A percentile compares a stretch with the other conserved stretches of the same genome.
Conservation (phyloP, 192 early-diverging fungal genomes). For the Funneliformis geosporum region DNA sequence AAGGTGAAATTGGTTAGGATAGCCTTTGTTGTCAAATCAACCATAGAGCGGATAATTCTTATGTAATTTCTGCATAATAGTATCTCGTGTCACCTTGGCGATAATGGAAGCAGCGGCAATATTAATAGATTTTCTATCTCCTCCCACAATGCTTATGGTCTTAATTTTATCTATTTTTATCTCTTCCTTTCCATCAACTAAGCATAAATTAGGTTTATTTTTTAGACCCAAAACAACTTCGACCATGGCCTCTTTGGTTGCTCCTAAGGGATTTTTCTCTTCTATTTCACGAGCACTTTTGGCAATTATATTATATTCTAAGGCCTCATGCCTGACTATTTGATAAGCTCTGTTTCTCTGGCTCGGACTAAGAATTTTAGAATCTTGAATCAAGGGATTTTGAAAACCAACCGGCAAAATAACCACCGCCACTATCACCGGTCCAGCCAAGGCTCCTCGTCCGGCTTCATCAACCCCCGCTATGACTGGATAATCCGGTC, state of each 20-base stretch:
- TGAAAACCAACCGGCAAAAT: constrained; percentile 16
- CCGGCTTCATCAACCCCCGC: constrained; percentile 21
- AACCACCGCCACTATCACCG: constrained; percentile 13
- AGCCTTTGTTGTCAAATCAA: too few species aligned
- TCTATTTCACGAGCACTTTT: constrained; percentile 21
- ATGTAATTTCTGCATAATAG: too few species aligned
- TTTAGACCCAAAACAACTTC: constrained; percentile 16
- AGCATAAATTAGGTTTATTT: constrained; percentile 19
- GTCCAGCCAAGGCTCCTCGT: constrained; percentile 18
- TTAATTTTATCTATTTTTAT: constrained; percentile 15
- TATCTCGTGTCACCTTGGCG: too few species aligned
- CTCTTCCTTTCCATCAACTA: constrained; percentile 26
- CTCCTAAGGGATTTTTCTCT: constrained; percentile 4
- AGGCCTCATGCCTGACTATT: neutral
- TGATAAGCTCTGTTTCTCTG: constrained; percentile 21
- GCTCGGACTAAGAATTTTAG: constrained; percentile 21
- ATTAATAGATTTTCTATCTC: too few species aligned
- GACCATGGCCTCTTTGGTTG: constrained; percentile 21
- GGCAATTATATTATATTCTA: constrained; percentile 8
- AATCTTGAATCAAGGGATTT: constrained; percentile 20
- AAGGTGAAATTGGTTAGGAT: too few species aligned
- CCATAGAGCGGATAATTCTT: too few species aligned
- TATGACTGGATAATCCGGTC: neutral
- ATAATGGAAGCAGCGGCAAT: too few species aligned
- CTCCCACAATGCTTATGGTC: too few species aligned